These are phyloP conservation scores for Lentinula lateritia DNA, from an alignment of 768 basidiomycete species.

Conservation along the genomic window DNA sequence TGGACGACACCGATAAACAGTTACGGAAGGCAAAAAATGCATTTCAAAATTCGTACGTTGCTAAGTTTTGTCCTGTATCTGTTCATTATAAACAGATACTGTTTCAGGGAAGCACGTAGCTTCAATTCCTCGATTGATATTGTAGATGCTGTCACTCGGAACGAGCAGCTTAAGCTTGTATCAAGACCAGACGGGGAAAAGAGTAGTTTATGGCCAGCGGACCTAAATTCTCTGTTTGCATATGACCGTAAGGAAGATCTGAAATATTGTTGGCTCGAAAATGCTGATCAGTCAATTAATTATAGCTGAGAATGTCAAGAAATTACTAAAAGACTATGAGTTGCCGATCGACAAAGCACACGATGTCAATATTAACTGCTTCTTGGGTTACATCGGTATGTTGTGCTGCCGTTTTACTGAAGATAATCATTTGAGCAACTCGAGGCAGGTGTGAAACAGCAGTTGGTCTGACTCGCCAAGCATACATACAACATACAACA, in stretches of 20 bases:
- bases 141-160: conserved; percentile 26
- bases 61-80: not conserved
- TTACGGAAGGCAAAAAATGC: conserved; percentile 39
- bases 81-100: not conserved
- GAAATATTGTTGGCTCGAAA: not conserved
- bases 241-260: conserved; percentile 43
- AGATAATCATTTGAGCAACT: not conserved
- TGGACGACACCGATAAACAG: conserved; percentile 34
- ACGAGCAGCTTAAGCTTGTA: conserved; percentile 42
- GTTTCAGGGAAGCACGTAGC: conserved; percentile 20
- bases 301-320: conserved; percentile 33
- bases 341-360: conserved; percentile 35
- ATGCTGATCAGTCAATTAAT: conserved; percentile 3
- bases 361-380: conserved; percentile 46
- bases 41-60: conserved; percentile 48
- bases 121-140: conserved; percentile 47
- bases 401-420: not conserved
- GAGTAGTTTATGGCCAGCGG: conserved; percentile 43
- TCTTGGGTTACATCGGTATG: conserved; percentile 51
- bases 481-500: no score
- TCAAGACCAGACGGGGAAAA: conserved; percentile 40
- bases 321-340: conserved; percentile 44
- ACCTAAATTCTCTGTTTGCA: conserved; percentile 42
- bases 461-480: not conserved
- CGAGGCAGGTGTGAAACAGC: not conserved